Evolutionary conservation across 768 basidiomycete genomes (phyloP), one percentile per base, ranked within the genome.

Genomic region (Podaxis sp.): DNA sequence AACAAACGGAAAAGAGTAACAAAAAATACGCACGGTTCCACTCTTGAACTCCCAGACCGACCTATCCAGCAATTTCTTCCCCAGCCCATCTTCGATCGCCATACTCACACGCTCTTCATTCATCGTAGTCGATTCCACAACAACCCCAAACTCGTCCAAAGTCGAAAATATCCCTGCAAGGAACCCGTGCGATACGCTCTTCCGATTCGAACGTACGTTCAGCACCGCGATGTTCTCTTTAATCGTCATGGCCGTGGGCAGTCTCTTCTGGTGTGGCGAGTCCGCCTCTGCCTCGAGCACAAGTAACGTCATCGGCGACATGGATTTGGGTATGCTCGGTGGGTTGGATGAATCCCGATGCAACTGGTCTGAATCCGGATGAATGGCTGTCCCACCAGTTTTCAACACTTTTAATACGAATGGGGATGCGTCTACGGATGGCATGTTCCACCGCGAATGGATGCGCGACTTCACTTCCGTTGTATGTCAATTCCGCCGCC

Each of bases 371-470:
- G 91, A 86, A 65, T 81, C 80, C 0, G 96, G 93, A 60, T 92
- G 90, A 65, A 99, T 98, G 68, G 99, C 91, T 0, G 97, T 98
- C 37, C 97, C 97, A 7, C 85, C 80, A 4, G 70, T 97, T 98
- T 73, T 95, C 89, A 40, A 99, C 97, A 68, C 99, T 99, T 78
- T 98, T 99, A 68, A 99, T 99, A 55, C 97, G 83, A 63, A 99
- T 97, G 22, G 97, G 97, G 62, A 99, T 97, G 66, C 86, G 87
- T 55, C 81, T 82, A 40, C 94, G 86, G 66, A 99, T 97, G 58
- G 89, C 89, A 80, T 93, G 92, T 71, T 98, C 96, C 95, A 98
- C 97, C 17, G 94, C 95, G 74, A 98, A 98, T 2, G 95, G 95
- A 76, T 99, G 97, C 13, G 99, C 91, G 60, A 99, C 97, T 75